Evolutionary conservation across 2,329 filamentous ascomycete genomes (phyloP).

Genomic region (Fonsecaea multimorphosa): DNA sequence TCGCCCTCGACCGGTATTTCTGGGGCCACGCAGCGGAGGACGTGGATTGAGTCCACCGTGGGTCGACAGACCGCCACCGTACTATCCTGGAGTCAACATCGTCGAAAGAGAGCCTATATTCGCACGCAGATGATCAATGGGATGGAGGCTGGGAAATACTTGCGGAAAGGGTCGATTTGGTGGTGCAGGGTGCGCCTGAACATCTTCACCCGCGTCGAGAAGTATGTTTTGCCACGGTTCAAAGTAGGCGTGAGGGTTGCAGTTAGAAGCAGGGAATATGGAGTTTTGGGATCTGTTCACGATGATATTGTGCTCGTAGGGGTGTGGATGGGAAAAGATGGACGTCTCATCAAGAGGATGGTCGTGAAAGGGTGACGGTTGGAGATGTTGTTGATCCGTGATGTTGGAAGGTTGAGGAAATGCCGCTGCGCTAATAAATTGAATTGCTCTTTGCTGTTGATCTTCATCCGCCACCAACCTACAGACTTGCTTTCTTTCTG

Average conservation of each 20-base stretch:
- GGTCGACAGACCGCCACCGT: neutral
- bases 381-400: too few relatives aligned
- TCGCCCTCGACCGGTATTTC: constrained; percentile 14
- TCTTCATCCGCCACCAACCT: too few relatives aligned
- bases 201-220: neutral
- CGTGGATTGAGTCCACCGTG: constrained; percentile 10
- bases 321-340: neutral
- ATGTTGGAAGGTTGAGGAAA: too few relatives aligned
- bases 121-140: neutral
- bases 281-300: neutral
- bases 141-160: neutral
- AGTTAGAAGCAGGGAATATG: neutral
- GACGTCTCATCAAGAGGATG: too few relatives aligned
- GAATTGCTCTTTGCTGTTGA: too few relatives aligned
- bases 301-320: neutral
- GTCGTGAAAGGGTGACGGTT: too few relatives aligned
- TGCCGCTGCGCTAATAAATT: too few relatives aligned
- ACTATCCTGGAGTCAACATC: constrained; percentile 25
- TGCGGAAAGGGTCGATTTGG: neutral
- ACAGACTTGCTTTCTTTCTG: too few relatives aligned
- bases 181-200: too few relatives aligned
- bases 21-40: constrained; percentile 8
- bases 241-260: neutral
- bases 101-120: constrained; percentile 29
- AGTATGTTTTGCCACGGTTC: neutral